Conservation (phyloP, 2,329 filamentous ascomycete species). For the Cercospora citrullina region DNA sequence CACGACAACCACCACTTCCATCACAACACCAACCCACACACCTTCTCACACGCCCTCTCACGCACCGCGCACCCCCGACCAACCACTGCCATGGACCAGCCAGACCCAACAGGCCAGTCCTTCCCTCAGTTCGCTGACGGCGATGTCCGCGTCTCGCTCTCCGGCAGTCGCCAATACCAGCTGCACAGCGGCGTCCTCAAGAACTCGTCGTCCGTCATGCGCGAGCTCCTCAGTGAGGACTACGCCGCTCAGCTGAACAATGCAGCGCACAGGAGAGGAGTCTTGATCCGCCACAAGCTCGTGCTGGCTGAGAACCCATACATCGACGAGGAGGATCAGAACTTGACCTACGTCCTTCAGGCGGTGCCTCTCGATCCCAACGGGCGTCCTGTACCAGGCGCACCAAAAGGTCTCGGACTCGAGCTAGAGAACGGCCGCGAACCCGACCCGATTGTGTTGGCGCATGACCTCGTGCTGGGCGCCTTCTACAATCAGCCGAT, state of each 20-base stretch:
- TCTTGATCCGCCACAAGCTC: slow-evolving; percentile 29
- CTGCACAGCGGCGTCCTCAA: slow-evolving; percentile 44
- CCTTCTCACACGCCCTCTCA: background rate
- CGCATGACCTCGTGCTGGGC: slow-evolving; percentile 49
- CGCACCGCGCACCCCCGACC: background rate
- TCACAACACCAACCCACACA: background rate
- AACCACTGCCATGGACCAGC: background rate
- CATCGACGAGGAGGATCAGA: slow-evolving; percentile 15
- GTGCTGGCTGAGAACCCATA: slow-evolving; percentile 25
- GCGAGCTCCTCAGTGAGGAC: slow-evolving; percentile 26
- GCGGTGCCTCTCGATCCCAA: slow-evolving; percentile 24
- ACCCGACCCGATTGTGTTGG: slow-evolving; percentile 29
- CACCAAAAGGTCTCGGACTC: slow-evolving; percentile 18
- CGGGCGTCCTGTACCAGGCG: slow-evolving; percentile 18
- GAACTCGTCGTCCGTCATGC: slow-evolving; percentile 27
- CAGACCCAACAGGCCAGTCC: slow-evolving; percentile 7
- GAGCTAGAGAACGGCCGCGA: slow-evolving; percentile 29
- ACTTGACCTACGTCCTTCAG: slow-evolving; percentile 18
- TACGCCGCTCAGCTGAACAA: slow-evolving; percentile 35
- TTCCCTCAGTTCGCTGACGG: slow-evolving; percentile 45
- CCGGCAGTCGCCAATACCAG: slow-evolving; percentile 40
- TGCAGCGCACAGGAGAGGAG: slow-evolving; percentile 33
- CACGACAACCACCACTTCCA: background rate
- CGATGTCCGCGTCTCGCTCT: slow-evolving; percentile 44
- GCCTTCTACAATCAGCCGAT: slow-evolving; percentile 50